These are phyloP conservation scores for Trypanosoma vivax DNA, from an alignment of 208 protist genomes.

Conservation along the genomic window DNA sequence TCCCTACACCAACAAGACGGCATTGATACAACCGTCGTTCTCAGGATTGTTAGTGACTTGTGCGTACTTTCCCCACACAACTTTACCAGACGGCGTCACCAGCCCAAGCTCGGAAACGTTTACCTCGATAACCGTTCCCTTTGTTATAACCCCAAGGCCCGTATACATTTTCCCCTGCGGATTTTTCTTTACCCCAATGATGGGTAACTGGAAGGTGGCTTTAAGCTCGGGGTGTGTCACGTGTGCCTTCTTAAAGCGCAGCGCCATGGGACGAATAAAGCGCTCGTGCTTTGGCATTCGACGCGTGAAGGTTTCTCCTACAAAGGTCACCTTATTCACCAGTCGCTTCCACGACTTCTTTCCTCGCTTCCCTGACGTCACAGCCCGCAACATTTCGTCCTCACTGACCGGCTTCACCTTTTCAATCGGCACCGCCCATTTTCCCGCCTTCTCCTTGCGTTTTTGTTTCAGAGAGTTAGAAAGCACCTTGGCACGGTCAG, in stretches of 20 bases:
- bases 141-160: conserved; percentile 99
- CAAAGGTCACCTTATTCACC: conserved; percentile 99
- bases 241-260: conserved; percentile 99
- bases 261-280: conserved; percentile 99
- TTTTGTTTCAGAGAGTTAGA: conserved; percentile 99
- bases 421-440: conserved; percentile 99
- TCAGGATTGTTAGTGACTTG: conserved; percentile 99
- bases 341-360: conserved; percentile 99
- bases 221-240: conserved; percentile 99
- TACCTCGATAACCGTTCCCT: conserved; percentile 99
- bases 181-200: conserved; percentile 99
- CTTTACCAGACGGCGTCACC: conserved; percentile 99
- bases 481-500: conserved; percentile 97
- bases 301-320: conserved; percentile 99
- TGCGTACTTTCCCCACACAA: conserved; percentile 98
- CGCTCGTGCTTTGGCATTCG: conserved; percentile 99
- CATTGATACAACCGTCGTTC: conserved; percentile 99
- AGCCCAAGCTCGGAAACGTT: conserved; percentile 99
- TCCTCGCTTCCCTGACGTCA: conserved; percentile 92
- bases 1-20: conserved; percentile 98
- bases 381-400: conserved; percentile 99
- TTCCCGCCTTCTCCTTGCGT: conserved; percentile 99
- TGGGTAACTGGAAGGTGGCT: conserved; percentile 98
- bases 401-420: conserved; percentile 98
- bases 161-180: conserved; percentile 98